Base-by-base conservation (phyloP, 495 filamentous ascomycete genomes). In the Neurospora intermedia region DNA sequence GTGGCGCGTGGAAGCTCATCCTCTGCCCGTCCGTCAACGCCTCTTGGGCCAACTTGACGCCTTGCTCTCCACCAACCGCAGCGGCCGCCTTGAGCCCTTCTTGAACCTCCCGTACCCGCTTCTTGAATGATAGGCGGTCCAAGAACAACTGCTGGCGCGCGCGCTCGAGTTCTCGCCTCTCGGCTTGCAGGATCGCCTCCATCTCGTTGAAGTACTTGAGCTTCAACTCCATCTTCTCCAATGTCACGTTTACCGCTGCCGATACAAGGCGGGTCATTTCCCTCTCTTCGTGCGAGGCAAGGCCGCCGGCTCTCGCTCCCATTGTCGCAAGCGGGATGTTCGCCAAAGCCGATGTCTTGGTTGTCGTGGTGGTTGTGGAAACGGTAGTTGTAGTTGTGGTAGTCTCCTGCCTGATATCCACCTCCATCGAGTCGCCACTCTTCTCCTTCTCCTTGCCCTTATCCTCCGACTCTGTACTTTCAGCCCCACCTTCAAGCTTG, bases 161-260 rank as follows among this genome's bases (percentile, higher is more conserved):
- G 69, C 94, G 87, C 82, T 98, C 96, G 3, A 99, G 86, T 80
- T 99, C 96, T 46, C 94, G 88, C 70, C 94, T 90, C 83, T 99
- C 96, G 4, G 94, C 92, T 76, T 97, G 92, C 70, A 98, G 85
- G 71, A 97, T 90, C 69, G 90, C 85, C 78, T 99, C 96, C 88
- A 99, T 93, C 83, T 98, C 96, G 76, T 92, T 91, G 85, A 99
- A 99, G 79, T 98, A 97, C 76, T 91, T 89, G 70, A 96, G 85
- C 84, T 94, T 94, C 72, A 94, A 84, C 78, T 94, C 91, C 78
- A 94, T 87, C 80, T 94, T 94, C 77, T 93, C 88, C 40, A 97
- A 86, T 20, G 91, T 93, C 18, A 93, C 84, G 79, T 97, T 97
- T 71, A 97, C 91, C 0, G 93, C 90, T 3, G 92, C 88, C 13